A percentile compares a stretch with the other conserved stretches of the same genome.
phyloP scores from a whole-genome alignment of 108 stramenopile species.

The Pseudonitzschia multiseries region DNA sequence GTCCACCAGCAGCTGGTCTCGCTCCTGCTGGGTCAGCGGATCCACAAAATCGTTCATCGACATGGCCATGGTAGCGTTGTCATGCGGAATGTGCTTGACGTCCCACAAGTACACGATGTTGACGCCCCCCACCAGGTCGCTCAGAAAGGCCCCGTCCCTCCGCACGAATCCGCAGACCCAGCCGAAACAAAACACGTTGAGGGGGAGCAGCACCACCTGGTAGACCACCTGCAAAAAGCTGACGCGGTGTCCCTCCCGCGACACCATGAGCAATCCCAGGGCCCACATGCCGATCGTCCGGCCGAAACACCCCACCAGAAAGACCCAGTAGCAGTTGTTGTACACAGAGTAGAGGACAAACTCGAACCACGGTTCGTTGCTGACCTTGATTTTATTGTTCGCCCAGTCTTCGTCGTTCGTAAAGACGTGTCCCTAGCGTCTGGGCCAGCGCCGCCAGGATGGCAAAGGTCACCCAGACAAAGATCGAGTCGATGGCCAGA shows the following conservation, averaged over 20 bases:
- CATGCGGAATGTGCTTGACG: neutral
- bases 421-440: neutral
- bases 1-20: neutral
- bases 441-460: neutral
- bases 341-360: neutral
- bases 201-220: neutral
- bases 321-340: constrained; percentile 10
- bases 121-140: constrained; percentile 29
- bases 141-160: constrained; percentile 20
- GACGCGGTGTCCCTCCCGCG: constrained; percentile 6
- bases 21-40: neutral
- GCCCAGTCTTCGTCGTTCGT: neutral
- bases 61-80: constrained; percentile 8
- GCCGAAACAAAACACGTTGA: constrained; percentile 1
- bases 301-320: constrained; percentile 7
- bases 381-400: neutral
- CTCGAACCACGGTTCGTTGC: neutral
- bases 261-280: constrained; percentile 31
- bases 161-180: constrained; percentile 12
- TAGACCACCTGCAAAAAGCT: neutral
- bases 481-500: constrained; percentile 12
- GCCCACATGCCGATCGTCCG: constrained; percentile 36
- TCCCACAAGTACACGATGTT: constrained; percentile 34
- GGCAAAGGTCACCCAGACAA: constrained; percentile 18
- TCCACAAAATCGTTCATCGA: neutral